A percentile compares a stretch with the other conserved stretches of the same genome.
phyloP scores from a whole-genome alignment of 352 stramenopile species.

The Pythium volutum region DNA sequence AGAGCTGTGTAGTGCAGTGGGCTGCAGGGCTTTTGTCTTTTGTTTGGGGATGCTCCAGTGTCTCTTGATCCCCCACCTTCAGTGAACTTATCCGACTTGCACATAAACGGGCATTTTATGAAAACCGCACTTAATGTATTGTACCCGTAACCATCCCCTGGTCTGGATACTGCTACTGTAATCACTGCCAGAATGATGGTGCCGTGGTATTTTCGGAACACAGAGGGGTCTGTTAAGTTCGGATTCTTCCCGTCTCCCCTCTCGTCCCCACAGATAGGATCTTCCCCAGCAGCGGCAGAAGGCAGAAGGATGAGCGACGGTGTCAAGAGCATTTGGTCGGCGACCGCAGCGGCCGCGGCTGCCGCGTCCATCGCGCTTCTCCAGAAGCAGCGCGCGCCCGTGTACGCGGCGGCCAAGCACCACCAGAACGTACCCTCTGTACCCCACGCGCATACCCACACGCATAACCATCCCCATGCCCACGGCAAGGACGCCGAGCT shows the following conservation, averaged over 20 bases:
- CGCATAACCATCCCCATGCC: not conserved
- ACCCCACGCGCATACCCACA: slow-evolving; percentile 1
- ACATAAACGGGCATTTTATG: not conserved
- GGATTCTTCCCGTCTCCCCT: not conserved
- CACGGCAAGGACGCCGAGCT: slow-evolving; percentile 25
- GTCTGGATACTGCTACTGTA: no score
- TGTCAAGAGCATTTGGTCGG: slow-evolving; percentile 43
- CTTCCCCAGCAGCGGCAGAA: not conserved
- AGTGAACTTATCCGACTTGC: not conserved
- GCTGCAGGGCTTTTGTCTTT: no score
- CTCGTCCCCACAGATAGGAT: not conserved
- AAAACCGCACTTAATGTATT: no score
- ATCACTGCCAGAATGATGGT: not conserved
- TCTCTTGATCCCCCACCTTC: no score
- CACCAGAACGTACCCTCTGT: not conserved
- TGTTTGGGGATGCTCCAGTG: no score
- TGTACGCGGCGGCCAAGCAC: slow-evolving; percentile 33
- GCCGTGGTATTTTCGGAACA: slow-evolving; percentile 3
- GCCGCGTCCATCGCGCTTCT: slow-evolving; percentile 52
- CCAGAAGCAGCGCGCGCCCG: slow-evolving; percentile 48
- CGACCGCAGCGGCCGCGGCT: slow-evolving; percentile 45
- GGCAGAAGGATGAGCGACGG: not conserved
- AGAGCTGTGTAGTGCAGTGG: no score
- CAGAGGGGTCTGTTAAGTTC: not conserved
- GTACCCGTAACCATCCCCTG: no score